Percentiles rank a stretch among this genome's conserved stretches.
Evolutionary conservation across 2,329 filamentous ascomycete species (phyloP).

Genomic region (Monosporascus sp.): DNA sequence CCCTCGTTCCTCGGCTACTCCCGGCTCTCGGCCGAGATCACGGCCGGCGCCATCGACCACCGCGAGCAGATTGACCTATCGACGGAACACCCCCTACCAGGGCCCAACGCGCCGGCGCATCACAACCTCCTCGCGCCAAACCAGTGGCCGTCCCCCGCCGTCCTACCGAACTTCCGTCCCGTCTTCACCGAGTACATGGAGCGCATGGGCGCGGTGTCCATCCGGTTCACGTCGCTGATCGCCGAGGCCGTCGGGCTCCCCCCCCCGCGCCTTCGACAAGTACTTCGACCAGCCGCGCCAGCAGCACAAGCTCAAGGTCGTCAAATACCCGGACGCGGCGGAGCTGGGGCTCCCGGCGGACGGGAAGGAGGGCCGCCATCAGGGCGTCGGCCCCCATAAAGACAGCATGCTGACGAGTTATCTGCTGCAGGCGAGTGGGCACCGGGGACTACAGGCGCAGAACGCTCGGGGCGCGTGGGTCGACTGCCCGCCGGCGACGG

Average conservation of each 20-base stretch:
- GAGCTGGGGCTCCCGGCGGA: constrained; percentile 44
- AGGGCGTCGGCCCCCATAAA: constrained; percentile 75
- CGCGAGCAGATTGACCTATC: constrained; percentile 84
- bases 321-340: constrained; percentile 75
- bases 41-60: constrained; percentile 71
- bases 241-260: constrained; percentile 78
- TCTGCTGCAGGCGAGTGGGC: constrained; percentile 72
- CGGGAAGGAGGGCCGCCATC: constrained; percentile 36
- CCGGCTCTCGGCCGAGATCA: constrained; percentile 62
- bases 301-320: constrained; percentile 87
- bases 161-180: constrained; percentile 63
- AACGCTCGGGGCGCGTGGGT: constrained; percentile 77
- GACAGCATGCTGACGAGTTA: constrained; percentile 81
- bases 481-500: constrained; percentile 69
- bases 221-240: constrained; percentile 72
- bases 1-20: constrained; percentile 69
- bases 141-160: constrained; percentile 67
- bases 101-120: constrained; percentile 60
- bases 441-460: constrained; percentile 76
- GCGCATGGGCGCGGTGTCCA: constrained; percentile 67
- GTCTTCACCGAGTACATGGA: constrained; percentile 72
- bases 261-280: constrained; percentile 60
- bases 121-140: constrained; percentile 72
- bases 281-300: constrained; percentile 67
- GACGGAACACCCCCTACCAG: constrained; percentile 67